These are phyloP conservation scores for Xylariaceae sp. DNA, from an alignment of 2,329 filamentous ascomycete species.

Conservation along the genomic window DNA sequence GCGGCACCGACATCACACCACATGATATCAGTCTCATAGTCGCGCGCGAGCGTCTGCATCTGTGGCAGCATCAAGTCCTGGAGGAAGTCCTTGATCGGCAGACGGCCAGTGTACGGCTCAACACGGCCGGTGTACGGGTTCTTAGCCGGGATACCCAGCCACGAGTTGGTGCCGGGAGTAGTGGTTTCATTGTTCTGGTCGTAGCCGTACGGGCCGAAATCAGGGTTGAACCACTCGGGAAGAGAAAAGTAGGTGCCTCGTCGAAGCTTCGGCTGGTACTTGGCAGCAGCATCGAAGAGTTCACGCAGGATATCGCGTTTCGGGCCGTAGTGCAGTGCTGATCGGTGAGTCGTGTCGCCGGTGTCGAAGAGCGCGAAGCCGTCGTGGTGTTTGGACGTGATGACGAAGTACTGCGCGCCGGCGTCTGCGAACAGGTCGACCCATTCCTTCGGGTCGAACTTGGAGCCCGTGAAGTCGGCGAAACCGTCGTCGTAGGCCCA, in stretches of 20 bases:
- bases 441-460: conserved; percentile 45
- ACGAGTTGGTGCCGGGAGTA: conserved; percentile 30
- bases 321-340: conserved; percentile 38
- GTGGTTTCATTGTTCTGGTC: conserved; percentile 28
- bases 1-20: conserved; percentile 45
- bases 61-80: conserved; percentile 41
- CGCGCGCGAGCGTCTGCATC: conserved; percentile 41
- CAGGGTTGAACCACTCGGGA: conserved; percentile 46
- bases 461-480: conserved; percentile 45
- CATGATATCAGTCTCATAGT: conserved; percentile 43
- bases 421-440: conserved; percentile 36
- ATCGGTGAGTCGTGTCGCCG: conserved; percentile 36
- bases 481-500: conserved; percentile 54
- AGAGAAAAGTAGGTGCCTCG: conserved; percentile 46
- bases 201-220: conserved; percentile 41
- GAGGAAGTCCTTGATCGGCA: conserved; percentile 39
- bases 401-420: conserved; percentile 41
- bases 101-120: conserved; percentile 40
- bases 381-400: conserved; percentile 45
- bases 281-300: conserved; percentile 39
- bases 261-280: conserved; percentile 38
- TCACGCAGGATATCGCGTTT: conserved; percentile 38
- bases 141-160: conserved; percentile 35
- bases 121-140: conserved; percentile 40
- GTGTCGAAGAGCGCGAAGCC: conserved; percentile 43